Conservation (phyloP, 2,329 filamentous ascomycete genomes). For the Fusarium coicis region DNA sequence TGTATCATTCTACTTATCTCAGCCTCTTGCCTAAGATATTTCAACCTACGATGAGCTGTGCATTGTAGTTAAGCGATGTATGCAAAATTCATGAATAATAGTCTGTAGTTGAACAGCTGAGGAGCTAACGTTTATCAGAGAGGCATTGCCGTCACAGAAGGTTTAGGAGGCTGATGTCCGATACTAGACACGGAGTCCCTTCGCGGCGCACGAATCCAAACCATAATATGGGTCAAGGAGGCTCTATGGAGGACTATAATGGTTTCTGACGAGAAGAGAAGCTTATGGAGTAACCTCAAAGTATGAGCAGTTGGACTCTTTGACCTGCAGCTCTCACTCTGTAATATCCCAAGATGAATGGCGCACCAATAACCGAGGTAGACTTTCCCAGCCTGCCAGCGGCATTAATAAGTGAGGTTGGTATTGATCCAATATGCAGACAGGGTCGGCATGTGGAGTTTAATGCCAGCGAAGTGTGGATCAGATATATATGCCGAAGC, state of each 20-base stretch:
- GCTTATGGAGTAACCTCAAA: neutral
- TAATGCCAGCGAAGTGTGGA: slow-evolving; percentile 16
- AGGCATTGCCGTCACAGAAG: neutral
- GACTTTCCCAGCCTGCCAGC: neutral
- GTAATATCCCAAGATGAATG: neutral
- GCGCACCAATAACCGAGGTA: neutral
- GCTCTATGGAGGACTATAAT: neutral
- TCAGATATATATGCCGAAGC: slow-evolving; percentile 4
- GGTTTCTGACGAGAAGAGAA: neutral
- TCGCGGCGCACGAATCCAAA: neutral
- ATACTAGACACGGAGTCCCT: neutral
- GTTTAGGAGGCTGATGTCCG: neutral
- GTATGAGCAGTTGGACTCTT: neutral
- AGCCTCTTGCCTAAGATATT: neutral
- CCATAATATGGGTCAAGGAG: no score
- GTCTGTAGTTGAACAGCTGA: no score
- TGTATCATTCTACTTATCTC: neutral
- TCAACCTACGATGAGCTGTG: neutral
- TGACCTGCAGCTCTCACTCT: neutral
- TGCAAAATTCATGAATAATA: neutral
- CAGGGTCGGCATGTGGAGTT: slow-evolving; percentile 4
- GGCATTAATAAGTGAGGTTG: neutral
- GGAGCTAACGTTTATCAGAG: neutral
- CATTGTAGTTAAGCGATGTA: neutral
- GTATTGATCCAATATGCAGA: slow-evolving; percentile 21